Conservation (phyloP, 2,329 filamentous ascomycete species). For the Xylariaceae sp. region DNA sequence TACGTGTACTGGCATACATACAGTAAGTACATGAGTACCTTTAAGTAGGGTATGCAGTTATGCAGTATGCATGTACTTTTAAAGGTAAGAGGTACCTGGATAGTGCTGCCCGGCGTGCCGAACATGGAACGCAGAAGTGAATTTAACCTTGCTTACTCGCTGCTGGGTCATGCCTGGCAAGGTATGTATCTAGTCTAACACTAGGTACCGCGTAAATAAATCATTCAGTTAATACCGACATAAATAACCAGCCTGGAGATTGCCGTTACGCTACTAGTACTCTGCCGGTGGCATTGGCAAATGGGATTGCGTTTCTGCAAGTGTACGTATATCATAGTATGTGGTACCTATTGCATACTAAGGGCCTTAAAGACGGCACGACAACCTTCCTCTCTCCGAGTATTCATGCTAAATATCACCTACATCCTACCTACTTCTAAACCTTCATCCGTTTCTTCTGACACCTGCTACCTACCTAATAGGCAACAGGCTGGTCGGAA, state of each 20-base stretch:
- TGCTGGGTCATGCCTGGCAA: background rate
- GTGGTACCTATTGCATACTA: conserved; percentile 14
- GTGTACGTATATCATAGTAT: conserved; percentile 4
- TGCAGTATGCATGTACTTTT: background rate
- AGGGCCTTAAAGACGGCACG: conserved; percentile 26
- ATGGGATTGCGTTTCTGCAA: conserved; percentile 15
- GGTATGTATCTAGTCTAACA: background rate
- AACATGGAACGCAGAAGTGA: background rate
- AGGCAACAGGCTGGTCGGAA: too few relatives aligned
- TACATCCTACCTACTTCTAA: background rate
- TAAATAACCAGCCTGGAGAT: conserved; percentile 11
- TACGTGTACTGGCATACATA: too few relatives aligned
- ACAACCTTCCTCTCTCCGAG: conserved; percentile 3
- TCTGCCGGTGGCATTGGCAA: conserved; percentile 26
- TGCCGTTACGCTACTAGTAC: conserved; percentile 26
- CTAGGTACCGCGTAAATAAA: background rate
- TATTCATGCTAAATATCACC: too few relatives aligned
- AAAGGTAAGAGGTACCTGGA: background rate
- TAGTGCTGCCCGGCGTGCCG: background rate
- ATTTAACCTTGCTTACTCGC: background rate
- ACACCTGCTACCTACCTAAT: background rate
- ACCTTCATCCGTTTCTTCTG: background rate
- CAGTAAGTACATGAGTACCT: background rate
- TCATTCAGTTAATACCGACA: background rate
- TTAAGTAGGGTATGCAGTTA: too few relatives aligned